A percentile compares a stretch with the other conserved stretches of the same genome.
Evolutionary conservation across 345 rosid species (phyloP).

Genomic region (Hirschfeldia incana): DNA sequence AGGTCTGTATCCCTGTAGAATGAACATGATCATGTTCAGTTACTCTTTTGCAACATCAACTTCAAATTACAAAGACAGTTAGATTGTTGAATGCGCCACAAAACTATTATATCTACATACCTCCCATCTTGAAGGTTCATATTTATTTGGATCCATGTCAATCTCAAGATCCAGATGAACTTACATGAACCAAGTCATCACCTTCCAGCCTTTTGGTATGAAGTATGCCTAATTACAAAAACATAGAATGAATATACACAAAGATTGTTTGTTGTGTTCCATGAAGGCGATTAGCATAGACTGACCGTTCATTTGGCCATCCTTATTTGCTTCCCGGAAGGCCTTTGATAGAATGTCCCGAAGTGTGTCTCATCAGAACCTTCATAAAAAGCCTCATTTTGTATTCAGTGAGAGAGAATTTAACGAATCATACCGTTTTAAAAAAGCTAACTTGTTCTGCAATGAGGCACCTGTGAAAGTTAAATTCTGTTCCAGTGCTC

Average conservation of each 20-base stretch:
- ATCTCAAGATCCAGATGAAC: constrained; percentile 65
- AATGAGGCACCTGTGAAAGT: constrained; percentile 51
- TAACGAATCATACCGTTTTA: background rate
- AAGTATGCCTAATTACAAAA: constrained; percentile 51
- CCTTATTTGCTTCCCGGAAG: constrained; percentile 68
- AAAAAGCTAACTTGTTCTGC: background rate
- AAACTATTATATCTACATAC: constrained; percentile 42
- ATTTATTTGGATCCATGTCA: constrained; percentile 62
- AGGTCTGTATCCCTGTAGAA: constrained; percentile 47
- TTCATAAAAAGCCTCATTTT: constrained; percentile 29
- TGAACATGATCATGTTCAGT: background rate
- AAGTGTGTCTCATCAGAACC: constrained; percentile 85
- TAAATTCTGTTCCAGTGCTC: constrained; percentile 48
- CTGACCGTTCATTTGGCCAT: constrained; percentile 58
- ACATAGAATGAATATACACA: background rate
- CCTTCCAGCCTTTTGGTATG: constrained; percentile 88
- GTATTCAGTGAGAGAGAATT: background rate
- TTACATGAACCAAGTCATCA: constrained; percentile 71
- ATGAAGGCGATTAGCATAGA: constrained; percentile 26
- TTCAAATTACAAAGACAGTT: background rate
- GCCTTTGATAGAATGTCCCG: constrained; percentile 72
- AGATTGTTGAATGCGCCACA: background rate
- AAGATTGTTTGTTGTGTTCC: background rate
- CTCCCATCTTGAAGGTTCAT: constrained; percentile 86
- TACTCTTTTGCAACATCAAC: background rate